Evolutionary conservation across 495 filamentous ascomycete genomes (phyloP), one percentile per base, ranked within the genome.

Genomic region (Endocarpon pusillum): DNA sequence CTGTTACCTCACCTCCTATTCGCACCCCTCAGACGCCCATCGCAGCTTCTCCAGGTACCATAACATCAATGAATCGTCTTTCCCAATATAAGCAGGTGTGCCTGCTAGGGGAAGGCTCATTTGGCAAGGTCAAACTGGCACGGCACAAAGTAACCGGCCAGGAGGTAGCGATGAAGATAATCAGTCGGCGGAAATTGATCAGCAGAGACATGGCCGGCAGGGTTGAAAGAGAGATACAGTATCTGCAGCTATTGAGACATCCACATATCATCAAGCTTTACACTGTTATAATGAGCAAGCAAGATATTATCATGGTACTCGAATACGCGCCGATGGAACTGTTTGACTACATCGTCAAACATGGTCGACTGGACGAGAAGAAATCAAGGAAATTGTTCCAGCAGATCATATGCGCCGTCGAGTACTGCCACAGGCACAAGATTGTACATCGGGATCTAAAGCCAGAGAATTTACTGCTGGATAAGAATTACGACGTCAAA

Each of bases 211-310:
- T 97, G 89, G 83, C 87, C 20, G 89, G 89, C 30, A 67, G 89
- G 32, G 87, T 97, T 29, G 91, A 96, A 58, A 72, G 91, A 44
- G 89, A 97, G 64, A 97, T 97, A 38, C 85, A 93, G 49, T 97
- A 96, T 50, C 68, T 97, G 34, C 89, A 97, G 60, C 60, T 97
- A 40, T 67, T 97, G 23, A 70, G 89, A 37, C 89, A 97, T 58
- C 89, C 89, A 31, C 89, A 97, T 56, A 97, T 97, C 55, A 97
- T 97, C 59, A 97, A 97, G 57, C 66, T 97, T 82, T 94, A 85
- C 54, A 96, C 87, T 28, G 89, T 96, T 39, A 94, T 97, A 52
- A 93, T 87, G 28, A 94, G 84, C 16, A 69, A 78, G 21, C 66
- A 66, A 32, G 89, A 97, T 51, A 96, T 97, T 55, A 85, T 94